Conservation (phyloP, 345 rosid genomes). For the Carallia brachiata region DNA sequence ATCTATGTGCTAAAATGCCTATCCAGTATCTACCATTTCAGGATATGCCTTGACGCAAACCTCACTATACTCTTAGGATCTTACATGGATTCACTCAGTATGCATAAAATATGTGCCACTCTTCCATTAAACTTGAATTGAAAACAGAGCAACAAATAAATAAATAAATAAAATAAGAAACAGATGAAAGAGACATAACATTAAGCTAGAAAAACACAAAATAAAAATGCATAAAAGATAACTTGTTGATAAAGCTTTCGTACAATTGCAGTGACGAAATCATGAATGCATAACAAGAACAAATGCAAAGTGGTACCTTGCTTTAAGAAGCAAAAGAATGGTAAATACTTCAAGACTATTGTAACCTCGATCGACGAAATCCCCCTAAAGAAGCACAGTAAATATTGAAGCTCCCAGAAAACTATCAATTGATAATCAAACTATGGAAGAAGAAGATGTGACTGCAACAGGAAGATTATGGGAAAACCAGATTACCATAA, state of each 20-base stretch:
- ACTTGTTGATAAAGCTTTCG: too few relatives aligned
- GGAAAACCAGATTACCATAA: conserved; percentile 51
- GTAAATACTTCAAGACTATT: conserved; percentile 97
- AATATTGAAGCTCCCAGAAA: conserved; percentile 8
- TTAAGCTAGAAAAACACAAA: too few relatives aligned
- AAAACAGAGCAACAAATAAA: too few relatives aligned
- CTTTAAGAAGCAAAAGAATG: conserved; percentile 92
- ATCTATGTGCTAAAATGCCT: neutral
- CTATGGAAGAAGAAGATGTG: neutral
- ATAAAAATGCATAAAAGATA: too few relatives aligned
- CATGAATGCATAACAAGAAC: neutral
- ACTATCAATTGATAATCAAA: neutral
- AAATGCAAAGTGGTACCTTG: conserved; percentile 48
- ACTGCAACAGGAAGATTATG: neutral
- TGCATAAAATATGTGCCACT: too few relatives aligned
- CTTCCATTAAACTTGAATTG: too few relatives aligned
- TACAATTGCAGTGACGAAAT: too few relatives aligned
- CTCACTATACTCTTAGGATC: too few relatives aligned
- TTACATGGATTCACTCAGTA: too few relatives aligned
- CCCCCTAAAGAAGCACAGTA: conserved; percentile 55
- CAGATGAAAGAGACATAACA: too few relatives aligned
- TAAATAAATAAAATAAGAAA: too few relatives aligned
- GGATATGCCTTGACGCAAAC: too few relatives aligned
- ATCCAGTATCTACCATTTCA: neutral
- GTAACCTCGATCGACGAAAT: conserved; percentile 94